Evolutionary conservation across 495 filamentous ascomycete genomes (phyloP), one percentile per base, ranked within the genome.

Genomic region (Xylaria castorea): DNA sequence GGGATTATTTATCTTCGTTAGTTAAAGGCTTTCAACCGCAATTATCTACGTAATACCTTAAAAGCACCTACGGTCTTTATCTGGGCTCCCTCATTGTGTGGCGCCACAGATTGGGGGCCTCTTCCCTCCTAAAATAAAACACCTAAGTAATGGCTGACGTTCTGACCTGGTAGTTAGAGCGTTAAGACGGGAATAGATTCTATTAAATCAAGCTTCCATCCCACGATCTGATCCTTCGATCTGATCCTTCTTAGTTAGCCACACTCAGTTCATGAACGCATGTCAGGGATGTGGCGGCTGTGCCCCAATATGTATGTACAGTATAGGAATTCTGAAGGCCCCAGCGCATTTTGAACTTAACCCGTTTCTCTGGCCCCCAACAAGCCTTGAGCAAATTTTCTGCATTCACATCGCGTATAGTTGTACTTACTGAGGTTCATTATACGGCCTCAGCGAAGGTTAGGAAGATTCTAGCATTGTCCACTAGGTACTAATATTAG

Each of bases 211-310:
- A 12, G 30, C 64, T 53, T 48, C 42, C 63, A 20, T 30, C 16
- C n/a, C 12, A 44, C 61, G 36, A 27, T 44, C 61, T 64, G 12
- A 44, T 64, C 61, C 36, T 40, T 44, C 61, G 22, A 61, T 61
- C 57, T 18, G 25, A 46, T 67, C 64, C 64, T 67, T 53, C 44
- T 9, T 7, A 46, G 63, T 22, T 42, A 66, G 63, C 63, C 63
- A 50, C 63, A 18, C 27, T 11, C 25, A 48, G 27, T 66, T 36
- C 25, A 27, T 44, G 18, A 53, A 67, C 14, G 44, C 42, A 25
- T 20, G 51, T 38, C 25, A 42, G 55, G 38, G n/a, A 40, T 25
- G 36, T 61, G 68, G 57, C 68, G 68, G 68, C 68, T 70, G 57
- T 61, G 68, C 66, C 65, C 48, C 34, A 22, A n/a, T n/a, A n/a